Base-by-base conservation (phyloP, 1,284 basidiomycete genomes). In the Malassezia caprae region DNA sequence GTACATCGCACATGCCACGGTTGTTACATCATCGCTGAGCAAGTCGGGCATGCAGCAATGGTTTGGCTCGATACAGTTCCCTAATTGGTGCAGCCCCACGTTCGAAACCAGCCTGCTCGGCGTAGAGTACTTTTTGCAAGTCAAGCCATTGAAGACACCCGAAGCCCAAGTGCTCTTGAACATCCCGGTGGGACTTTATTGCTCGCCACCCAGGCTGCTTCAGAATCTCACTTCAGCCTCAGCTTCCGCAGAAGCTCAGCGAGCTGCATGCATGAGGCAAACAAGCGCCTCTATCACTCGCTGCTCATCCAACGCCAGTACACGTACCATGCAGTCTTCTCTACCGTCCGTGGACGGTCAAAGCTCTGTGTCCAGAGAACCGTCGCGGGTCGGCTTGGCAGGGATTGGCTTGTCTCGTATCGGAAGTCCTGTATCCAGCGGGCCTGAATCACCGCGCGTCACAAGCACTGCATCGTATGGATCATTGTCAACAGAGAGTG, bases 91-190 rank as follows among this genome's bases (percentile, higher is more conserved):
- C 45, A 58, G 59, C 1, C 68, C 68, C 4, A 58, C 45, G 23
- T 70, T 70, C 24, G 64, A 63, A 2, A 45, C 55, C 4, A 41
- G 30, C n/a, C 21, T 57, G 6, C 50, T 67, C 4, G 46, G 60
- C 12, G 54, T 68, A 42, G 63, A 69, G 44, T 70, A 70, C 55
- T 65, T 59, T 40, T 17, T 70, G 10, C 64, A 53, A 17, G 60
- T 70, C n/a, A 56, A 63, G 42, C 55, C 55, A 7, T 30, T 50
- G 6, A 42, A 48, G 8, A 31, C 35, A 10, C 45, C 55, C 0
- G 24, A 39, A 13, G 43, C 55, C 1, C 28, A 35, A 3, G 30
- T 39, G 4, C 45, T 57, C 4, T 26, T 27, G 15, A 53, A 37
- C 5, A 44, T 51, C 19, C 43, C 58, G 5, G 23, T 51, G 8